A percentile compares a stretch with the other conserved stretches of the same genome.
Conservation (phyloP, 352 stramenopile species). For the Pythium phragmiticola region DNA sequence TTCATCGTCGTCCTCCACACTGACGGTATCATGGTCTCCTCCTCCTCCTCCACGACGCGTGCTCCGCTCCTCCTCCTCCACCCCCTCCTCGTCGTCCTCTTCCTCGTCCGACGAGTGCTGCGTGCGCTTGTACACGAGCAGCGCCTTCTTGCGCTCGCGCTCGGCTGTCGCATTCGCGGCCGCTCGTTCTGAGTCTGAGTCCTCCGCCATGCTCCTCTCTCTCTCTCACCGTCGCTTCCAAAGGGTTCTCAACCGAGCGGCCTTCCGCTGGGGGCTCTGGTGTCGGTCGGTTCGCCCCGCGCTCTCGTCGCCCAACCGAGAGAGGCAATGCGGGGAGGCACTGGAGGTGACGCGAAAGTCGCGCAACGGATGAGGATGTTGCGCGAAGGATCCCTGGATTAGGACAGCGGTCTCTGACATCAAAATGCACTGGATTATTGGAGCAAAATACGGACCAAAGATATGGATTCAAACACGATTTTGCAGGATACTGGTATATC, state of each 20-base stretch:
- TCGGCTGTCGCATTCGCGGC: conserved; percentile 17
- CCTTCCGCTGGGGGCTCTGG: not conserved
- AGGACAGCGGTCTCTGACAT: no score
- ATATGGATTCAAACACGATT: not conserved
- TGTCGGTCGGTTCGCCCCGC: not conserved
- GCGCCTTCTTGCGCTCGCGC: conserved; percentile 72
- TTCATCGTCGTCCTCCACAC: conserved; percentile 37
- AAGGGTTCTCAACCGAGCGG: not conserved
- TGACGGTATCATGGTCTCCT: conserved; percentile 27
- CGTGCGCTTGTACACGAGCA: conserved; percentile 78
- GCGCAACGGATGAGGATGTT: conserved; percentile 11
- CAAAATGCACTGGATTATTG: not conserved
- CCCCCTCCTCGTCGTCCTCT: conserved; percentile 40
- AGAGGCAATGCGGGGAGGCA: not conserved
- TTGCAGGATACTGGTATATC: not conserved
- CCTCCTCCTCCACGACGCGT: not conserved
- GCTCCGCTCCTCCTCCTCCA: conserved; percentile 31
- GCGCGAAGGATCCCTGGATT: conserved; percentile 1
- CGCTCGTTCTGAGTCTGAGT: conserved; percentile 35
- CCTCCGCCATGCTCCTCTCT: conserved; percentile 14
- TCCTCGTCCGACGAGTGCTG: conserved; percentile 55
- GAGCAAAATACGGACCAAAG: not conserved
- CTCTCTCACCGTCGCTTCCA: not conserved
- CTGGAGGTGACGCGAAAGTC: conserved; percentile 19
- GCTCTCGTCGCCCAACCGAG: conserved; percentile 20